A percentile compares a stretch with the other conserved stretches of the same genome.
These are phyloP conservation scores for Grigorovia yakushimaensis DNA, from an alignment of 805 yeast genomes.

Conservation along the genomic window DNA sequence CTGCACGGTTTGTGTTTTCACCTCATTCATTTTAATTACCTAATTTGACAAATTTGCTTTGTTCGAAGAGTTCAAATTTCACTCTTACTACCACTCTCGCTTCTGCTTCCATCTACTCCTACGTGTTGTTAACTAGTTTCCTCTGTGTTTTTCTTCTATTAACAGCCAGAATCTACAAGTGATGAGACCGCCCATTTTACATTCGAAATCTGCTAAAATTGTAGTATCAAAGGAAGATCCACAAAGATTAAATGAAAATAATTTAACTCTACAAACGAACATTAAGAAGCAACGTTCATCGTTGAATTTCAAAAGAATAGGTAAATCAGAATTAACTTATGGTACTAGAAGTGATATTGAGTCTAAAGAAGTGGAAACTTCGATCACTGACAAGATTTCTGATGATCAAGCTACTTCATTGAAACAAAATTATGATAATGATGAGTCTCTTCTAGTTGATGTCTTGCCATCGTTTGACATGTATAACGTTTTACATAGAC, in stretches of 20 bases:
- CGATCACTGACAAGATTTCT: background rate
- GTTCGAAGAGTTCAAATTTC: too few species aligned
- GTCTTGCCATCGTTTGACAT: slow-evolving; percentile 61
- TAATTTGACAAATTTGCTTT: background rate
- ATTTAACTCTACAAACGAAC: background rate
- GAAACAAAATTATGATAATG: slow-evolving; percentile 4
- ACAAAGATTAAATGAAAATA: background rate
- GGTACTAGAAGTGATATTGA: slow-evolving; percentile 6
- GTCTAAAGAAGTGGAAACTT: slow-evolving; percentile 3
- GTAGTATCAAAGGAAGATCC: background rate
- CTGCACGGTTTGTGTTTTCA: too few species aligned
- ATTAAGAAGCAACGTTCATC: background rate
- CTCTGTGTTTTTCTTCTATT: too few species aligned
- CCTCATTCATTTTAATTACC: too few species aligned
- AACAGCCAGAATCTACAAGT: too few species aligned
- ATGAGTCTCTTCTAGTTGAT: slow-evolving; percentile 31
- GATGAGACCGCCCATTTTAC: background rate
- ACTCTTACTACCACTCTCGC: background rate
- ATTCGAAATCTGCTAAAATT: background rate
- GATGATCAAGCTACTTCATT: background rate
- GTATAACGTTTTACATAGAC: slow-evolving; percentile 41
- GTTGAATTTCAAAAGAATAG: slow-evolving; percentile 1
- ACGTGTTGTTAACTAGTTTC: too few species aligned
- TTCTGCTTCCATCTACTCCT: too few species aligned
- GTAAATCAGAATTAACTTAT: slow-evolving; percentile 8